Conservation (phyloP, 208 protist species). For the Leishmania tropica region DNA sequence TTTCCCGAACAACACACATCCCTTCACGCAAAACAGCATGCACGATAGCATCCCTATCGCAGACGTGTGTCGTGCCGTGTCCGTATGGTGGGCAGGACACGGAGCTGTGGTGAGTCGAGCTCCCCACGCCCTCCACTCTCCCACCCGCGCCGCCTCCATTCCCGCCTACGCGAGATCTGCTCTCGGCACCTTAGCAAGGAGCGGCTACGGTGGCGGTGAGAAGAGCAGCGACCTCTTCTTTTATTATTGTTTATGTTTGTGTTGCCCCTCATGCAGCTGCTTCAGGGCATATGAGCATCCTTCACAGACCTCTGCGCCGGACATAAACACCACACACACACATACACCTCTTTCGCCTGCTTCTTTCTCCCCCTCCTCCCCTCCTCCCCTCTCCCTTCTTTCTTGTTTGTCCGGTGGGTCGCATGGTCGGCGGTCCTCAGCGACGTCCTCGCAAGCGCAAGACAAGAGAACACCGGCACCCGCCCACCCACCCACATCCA, state of each 20-base stretch:
- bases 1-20: neutral
- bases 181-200: neutral
- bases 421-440: neutral
- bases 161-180: neutral
- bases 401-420: neutral
- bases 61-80: neutral
- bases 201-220: neutral
- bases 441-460: neutral
- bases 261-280: neutral
- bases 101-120: neutral
- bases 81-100: neutral
- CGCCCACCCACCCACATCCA: no score
- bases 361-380: neutral
- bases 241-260: neutral
- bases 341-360: neutral
- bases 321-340: neutral
- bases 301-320: neutral
- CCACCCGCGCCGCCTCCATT: neutral
- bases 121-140: neutral
- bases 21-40: neutral
- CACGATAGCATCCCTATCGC: neutral
- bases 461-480: no score
- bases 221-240: neutral
- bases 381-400: neutral
- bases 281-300: neutral